Conservation (phyloP, 352 stramenopile species). For the Globisporangium yorkense region DNA sequence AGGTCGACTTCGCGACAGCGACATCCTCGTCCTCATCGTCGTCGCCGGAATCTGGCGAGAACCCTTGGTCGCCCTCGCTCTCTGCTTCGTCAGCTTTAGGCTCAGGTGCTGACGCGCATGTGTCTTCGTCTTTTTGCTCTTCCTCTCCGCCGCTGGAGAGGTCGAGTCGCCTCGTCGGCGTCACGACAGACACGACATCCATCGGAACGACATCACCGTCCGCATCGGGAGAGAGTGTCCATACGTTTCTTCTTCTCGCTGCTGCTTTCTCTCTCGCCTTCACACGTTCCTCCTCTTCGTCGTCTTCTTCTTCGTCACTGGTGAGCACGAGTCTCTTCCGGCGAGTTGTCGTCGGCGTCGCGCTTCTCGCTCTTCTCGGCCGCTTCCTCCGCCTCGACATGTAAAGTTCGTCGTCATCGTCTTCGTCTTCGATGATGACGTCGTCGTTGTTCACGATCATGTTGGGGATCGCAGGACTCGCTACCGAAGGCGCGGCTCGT, state of each 20-base stretch:
- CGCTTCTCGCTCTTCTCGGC: not conserved
- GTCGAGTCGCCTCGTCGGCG: not conserved
- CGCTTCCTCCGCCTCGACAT: not conserved
- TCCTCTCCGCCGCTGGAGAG: not conserved
- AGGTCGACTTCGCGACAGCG: not conserved
- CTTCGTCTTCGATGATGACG: conserved; percentile 13
- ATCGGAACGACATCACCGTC: not conserved
- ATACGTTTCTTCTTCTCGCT: not conserved
- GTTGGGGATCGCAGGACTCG: conserved; percentile 1
- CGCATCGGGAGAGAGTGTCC: not conserved
- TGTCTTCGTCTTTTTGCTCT: not conserved
- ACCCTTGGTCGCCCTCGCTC: not conserved
- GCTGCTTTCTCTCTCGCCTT: not conserved
- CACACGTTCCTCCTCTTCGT: not conserved
- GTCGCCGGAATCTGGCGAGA: not conserved
- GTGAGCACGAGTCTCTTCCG: not conserved
- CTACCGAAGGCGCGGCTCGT: not conserved
- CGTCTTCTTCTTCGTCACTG: not conserved
- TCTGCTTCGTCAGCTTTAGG: not conserved
- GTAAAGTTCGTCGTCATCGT: conserved; percentile 5
- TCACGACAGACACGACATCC: not conserved
- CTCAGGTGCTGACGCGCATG: not conserved
- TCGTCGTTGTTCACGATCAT: conserved; percentile 15
- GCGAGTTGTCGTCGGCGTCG: not conserved
- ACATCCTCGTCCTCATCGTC: not conserved